Conservation (phyloP, 768 basidiomycete genomes). For the Brasilioporus rufonigricans region DNA sequence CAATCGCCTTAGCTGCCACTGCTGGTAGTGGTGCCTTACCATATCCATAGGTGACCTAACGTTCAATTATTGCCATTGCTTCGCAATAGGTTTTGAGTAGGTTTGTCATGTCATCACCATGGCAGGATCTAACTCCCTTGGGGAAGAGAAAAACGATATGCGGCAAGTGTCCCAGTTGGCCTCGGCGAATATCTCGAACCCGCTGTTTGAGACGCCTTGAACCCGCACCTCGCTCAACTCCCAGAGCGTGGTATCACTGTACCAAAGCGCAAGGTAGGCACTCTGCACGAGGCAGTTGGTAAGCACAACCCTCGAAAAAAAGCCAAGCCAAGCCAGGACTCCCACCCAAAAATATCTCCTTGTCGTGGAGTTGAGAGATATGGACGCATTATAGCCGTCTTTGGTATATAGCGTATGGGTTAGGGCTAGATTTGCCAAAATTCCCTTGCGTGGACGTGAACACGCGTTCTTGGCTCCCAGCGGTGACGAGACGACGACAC, state of each 20-base stretch:
- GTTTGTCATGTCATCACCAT: background rate
- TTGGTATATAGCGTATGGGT: constrained; percentile 13
- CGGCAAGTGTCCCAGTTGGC: background rate
- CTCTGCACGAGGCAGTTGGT: background rate
- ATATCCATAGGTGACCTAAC: background rate
- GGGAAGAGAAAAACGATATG: background rate
- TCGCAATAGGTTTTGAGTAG: background rate
- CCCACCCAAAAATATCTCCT: constrained; percentile 21
- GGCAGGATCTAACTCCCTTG: background rate
- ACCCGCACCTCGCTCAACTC: background rate
- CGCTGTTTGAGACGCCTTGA: background rate
- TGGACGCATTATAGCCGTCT: constrained; percentile 7
- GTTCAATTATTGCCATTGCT: background rate
- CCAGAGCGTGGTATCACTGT: background rate
- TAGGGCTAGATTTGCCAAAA: constrained; percentile 9
- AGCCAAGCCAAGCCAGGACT: background rate
- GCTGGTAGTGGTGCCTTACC: background rate
- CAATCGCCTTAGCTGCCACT: background rate
- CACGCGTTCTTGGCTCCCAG: background rate
- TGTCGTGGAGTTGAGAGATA: constrained; percentile 10
- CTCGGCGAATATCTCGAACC: background rate
- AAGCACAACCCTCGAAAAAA: constrained; percentile 2
- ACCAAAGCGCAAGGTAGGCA: background rate
- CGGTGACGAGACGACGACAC: background rate
- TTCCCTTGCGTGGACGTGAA: constrained; percentile 9